Conservation (phyloP, 352 stramenopile species). For the Phytopythium vexans region DNA sequence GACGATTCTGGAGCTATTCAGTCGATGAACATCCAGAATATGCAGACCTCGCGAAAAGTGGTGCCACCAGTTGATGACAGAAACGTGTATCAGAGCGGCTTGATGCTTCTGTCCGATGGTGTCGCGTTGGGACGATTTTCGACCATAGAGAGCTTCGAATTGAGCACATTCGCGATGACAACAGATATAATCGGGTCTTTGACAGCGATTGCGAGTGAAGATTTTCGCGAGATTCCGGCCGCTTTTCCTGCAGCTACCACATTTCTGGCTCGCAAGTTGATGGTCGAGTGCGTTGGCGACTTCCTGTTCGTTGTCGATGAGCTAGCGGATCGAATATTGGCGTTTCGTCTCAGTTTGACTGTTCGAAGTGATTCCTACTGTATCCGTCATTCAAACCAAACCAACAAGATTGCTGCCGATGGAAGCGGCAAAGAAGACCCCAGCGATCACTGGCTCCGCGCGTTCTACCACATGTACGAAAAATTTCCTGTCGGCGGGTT, state of each 20-base stretch:
- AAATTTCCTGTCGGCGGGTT: conserved; percentile 46
- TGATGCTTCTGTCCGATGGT: too few relatives aligned
- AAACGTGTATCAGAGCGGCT: too few relatives aligned
- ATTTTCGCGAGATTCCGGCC: too few relatives aligned
- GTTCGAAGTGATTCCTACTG: conserved; percentile 58
- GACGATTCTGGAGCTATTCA: background rate
- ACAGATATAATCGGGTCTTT: too few relatives aligned
- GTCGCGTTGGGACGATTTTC: too few relatives aligned
- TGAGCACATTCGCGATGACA: too few relatives aligned
- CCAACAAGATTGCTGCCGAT: background rate
- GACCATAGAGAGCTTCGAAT: too few relatives aligned
- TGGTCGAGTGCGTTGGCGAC: conserved; percentile 19
- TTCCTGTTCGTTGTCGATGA: conserved; percentile 36
- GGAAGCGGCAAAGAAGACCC: conserved; percentile 7
- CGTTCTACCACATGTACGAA: conserved; percentile 50
- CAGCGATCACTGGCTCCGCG: conserved; percentile 23
- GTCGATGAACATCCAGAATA: background rate
- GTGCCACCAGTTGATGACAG: too few relatives aligned
- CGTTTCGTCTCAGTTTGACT: conserved; percentile 28
- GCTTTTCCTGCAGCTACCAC: background rate
- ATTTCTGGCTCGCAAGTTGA: conserved; percentile 21
- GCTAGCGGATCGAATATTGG: conserved; percentile 12
- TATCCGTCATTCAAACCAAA: conserved; percentile 27
- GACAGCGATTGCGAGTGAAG: too few relatives aligned
- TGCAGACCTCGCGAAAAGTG: too few relatives aligned